Evolutionary conservation across 2,329 filamentous ascomycete genomes (phyloP).

Genomic region (Colletotrichum sp.): DNA sequence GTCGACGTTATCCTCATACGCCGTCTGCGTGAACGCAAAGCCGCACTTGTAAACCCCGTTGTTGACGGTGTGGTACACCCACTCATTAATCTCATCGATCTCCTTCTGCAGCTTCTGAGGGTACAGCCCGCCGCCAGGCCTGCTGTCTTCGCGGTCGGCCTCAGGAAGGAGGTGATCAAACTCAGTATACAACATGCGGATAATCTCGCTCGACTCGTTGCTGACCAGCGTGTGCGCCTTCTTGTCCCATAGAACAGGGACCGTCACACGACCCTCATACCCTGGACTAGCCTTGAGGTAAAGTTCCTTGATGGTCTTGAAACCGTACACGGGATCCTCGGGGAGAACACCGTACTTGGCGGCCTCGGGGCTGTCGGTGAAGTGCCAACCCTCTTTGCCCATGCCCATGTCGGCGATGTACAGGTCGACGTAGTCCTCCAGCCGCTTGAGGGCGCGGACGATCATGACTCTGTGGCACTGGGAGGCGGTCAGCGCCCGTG

Average conservation of each 20-base stretch:
- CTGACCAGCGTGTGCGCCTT: slow-evolving; percentile 74
- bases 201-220: slow-evolving; percentile 86
- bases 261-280: slow-evolving; percentile 74
- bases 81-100: slow-evolving; percentile 71
- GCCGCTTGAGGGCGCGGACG: slow-evolving; percentile 73
- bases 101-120: slow-evolving; percentile 54
- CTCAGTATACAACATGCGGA: slow-evolving; percentile 79
- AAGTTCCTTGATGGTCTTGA: slow-evolving; percentile 70
- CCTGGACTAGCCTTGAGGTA: slow-evolving; percentile 72
- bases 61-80: slow-evolving; percentile 64
- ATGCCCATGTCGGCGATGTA: slow-evolving; percentile 75
- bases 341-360: slow-evolving; percentile 52
- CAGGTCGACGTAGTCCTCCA: slow-evolving; percentile 71
- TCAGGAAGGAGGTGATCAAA: slow-evolving; percentile 68
- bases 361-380: slow-evolving; percentile 29
- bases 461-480: slow-evolving; percentile 76
- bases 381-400: slow-evolving; percentile 61
- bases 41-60: slow-evolving; percentile 62
- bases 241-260: slow-evolving; percentile 75
- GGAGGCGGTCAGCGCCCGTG: neutral
- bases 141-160: slow-evolving; percentile 54
- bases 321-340: slow-evolving; percentile 67
- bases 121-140: slow-evolving; percentile 59
- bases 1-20: slow-evolving; percentile 66
- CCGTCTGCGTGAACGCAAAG: slow-evolving; percentile 68